Conservation (phyloP, 2,329 filamentous ascomycete genomes). For the Chaetomiaceae sp. region DNA sequence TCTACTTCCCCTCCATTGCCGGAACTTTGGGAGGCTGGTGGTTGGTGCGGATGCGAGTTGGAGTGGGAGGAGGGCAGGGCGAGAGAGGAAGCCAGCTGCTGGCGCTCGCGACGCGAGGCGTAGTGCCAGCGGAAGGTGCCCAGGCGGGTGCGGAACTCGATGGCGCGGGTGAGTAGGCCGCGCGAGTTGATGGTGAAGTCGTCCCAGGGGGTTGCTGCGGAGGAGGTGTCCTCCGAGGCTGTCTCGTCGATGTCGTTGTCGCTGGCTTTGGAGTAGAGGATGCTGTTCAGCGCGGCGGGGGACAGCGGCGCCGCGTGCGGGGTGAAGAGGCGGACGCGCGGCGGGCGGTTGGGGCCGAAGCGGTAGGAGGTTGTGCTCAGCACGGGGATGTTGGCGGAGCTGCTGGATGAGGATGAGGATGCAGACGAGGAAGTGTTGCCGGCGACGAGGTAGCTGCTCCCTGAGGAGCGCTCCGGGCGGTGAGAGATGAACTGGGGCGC, state of each 20-base stretch:
- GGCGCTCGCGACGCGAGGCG: slow-evolving; percentile 40
- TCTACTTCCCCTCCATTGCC: neutral
- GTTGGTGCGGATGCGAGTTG: no score
- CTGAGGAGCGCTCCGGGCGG: slow-evolving; percentile 41
- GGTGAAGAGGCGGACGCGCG: slow-evolving; percentile 36
- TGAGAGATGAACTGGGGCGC: slow-evolving; percentile 41
- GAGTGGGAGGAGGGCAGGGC: no score
- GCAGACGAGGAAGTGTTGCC: slow-evolving; percentile 17
- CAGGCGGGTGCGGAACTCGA: slow-evolving; percentile 40
- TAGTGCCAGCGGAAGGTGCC: slow-evolving; percentile 54
- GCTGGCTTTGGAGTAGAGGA: slow-evolving; percentile 11
- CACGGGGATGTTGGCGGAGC: slow-evolving; percentile 19
- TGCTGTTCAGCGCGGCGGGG: slow-evolving; percentile 17
- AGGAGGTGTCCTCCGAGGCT: no score
- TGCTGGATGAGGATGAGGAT: neutral
- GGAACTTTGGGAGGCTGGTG: no score
- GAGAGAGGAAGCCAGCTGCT: no score
- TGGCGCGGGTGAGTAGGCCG: slow-evolving; percentile 41
- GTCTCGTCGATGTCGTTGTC: no score
- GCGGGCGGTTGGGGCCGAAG: slow-evolving; percentile 49
- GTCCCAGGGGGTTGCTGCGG: slow-evolving; percentile 18
- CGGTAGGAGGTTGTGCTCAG: slow-evolving; percentile 50
- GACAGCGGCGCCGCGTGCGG: slow-evolving; percentile 17
- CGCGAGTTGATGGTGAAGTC: slow-evolving; percentile 28
- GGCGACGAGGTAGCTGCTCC: slow-evolving; percentile 42